Evolutionary conservation across 2,329 filamentous ascomycete genomes (phyloP), one percentile per base, ranked within the genome.

Genomic region (Elsinoe australis): DNA sequence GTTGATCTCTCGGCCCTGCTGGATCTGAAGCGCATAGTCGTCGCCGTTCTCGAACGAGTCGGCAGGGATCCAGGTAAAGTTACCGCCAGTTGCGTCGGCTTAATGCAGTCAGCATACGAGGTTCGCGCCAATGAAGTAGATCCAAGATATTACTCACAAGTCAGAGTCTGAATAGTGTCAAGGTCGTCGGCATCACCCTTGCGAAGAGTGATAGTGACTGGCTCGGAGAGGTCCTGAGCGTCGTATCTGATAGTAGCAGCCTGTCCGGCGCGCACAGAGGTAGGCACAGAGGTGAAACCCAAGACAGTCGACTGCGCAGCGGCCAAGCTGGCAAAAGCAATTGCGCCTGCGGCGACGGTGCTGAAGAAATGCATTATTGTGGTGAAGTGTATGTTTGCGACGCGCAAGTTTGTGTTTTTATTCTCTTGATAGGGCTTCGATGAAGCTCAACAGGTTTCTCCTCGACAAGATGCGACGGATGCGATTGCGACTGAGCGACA

Each of bases 1-100:
- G 67, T 82, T 82, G 60, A 67, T 58, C 41, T 66, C 53, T 38
- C 62, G 64, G 51, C 67, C 71, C 59, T 80, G 77, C 10, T 57
- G 60, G 63, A 82, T 79, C 61, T 79, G 64, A 50, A 82, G 71
- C 48, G 79, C 77, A 58, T 81, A 82, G 64, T 78, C 67, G 29
- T 60, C 51, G 49, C 64, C 71, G 53, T 68, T 61, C 35, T 61
- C 56, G 21, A 79, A 64, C 31, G 57, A 61, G 18, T 57, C 59
- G 31, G 64, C 59, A 4, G 74, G 72, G 12, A 67, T 75, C 74
- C 75, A 81, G 49, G 64, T 66, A 67, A 66, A 76, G 18, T 59
- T 63, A 49, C 71, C 72, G 42, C 67, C 68, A 41, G 62, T 67
- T 18, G 68, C 72, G 47, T 65, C 52, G 31, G 60, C 70, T 69